Conservation (phyloP, 139 green algal genomes). For the Mesostigma viride region DNA sequence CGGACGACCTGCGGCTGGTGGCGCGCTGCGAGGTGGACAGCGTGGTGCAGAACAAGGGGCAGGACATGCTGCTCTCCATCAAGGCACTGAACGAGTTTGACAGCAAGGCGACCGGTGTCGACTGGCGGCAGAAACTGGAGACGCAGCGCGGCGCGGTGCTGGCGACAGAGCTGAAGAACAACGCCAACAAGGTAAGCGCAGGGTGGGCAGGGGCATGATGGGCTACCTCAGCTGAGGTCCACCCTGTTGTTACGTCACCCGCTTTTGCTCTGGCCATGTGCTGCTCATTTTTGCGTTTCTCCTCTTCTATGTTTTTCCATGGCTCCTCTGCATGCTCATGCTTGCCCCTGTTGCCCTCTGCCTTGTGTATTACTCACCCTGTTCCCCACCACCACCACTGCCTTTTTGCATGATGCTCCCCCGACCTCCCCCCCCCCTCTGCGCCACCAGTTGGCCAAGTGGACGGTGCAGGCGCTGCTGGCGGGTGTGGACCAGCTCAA, state of each 20-base stretch:
- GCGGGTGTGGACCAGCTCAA: constrained; percentile 81
- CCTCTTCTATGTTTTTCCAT: no score
- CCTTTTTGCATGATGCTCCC: no score
- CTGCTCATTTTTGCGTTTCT: no score
- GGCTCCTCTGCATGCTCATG: no score
- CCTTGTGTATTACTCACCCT: no score
- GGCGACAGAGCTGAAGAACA: constrained; percentile 96
- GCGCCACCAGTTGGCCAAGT: constrained; percentile 93
- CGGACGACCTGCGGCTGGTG: constrained; percentile 50
- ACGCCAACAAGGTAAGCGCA: constrained; percentile 95
- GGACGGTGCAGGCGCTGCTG: constrained; percentile 83
- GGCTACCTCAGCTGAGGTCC: no score
- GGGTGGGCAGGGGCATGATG: no score
- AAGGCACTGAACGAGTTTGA: constrained; percentile 96
- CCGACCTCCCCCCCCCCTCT: no score
- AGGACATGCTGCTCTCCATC: constrained; percentile 62
- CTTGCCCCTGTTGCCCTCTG: no score
- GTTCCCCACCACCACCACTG: no score
- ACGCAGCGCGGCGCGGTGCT: constrained; percentile 83
- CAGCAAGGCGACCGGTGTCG: constrained; percentile 51
- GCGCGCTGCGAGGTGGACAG: constrained; percentile 87
- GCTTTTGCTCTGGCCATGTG: no score
- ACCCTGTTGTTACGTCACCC: no score
- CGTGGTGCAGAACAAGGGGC: constrained; percentile 49
- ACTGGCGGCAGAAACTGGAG: constrained; percentile 93